These are phyloP conservation scores for Penicillium ochrochloron DNA, from an alignment of 495 filamentous ascomycete genomes.

Conservation along the genomic window DNA sequence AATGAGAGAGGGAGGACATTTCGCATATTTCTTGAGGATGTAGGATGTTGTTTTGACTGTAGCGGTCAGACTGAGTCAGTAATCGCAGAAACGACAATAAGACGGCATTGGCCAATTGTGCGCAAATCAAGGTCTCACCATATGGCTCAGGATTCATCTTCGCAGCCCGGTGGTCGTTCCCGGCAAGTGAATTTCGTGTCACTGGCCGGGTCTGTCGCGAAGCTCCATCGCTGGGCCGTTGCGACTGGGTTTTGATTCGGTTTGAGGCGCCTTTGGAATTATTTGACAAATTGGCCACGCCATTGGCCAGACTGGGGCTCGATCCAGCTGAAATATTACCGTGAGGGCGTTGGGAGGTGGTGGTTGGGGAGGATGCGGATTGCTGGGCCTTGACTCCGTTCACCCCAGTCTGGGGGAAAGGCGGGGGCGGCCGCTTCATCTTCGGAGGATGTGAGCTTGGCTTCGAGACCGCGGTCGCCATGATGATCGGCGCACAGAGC, in stretches of 20 bases:
- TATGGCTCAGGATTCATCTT: slow-evolving; percentile 56
- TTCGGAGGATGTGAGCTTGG: slow-evolving; percentile 64
- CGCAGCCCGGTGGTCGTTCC: slow-evolving; percentile 39
- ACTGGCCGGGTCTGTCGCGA: slow-evolving; percentile 38
- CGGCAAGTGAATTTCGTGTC: slow-evolving; percentile 38
- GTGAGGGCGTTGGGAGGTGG: slow-evolving; percentile 65
- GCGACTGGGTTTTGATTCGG: slow-evolving; percentile 57
- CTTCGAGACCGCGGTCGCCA: slow-evolving; percentile 61
- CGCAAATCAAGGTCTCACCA: slow-evolving; percentile 37
- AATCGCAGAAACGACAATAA: slow-evolving; percentile 5
- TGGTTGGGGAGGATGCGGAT: slow-evolving; percentile 68
- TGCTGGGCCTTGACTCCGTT: slow-evolving; percentile 69
- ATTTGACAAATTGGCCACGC: slow-evolving; percentile 41
- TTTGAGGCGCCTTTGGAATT: slow-evolving; percentile 51
- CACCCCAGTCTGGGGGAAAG: slow-evolving; percentile 62
- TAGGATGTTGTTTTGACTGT: slow-evolving; percentile 71
- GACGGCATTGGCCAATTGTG: slow-evolving; percentile 16
- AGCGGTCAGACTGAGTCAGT: slow-evolving; percentile 10
- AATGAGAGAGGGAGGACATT: slow-evolving; percentile 76
- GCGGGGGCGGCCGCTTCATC: slow-evolving; percentile 74
- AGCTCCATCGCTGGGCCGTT: slow-evolving; percentile 48
- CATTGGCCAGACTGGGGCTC: slow-evolving; percentile 50
- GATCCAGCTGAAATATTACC: slow-evolving; percentile 46
- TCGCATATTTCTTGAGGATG: slow-evolving; percentile 82
- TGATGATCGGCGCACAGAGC: slow-evolving; percentile 32